Conservation (phyloP, 306 rosid genomes). For the Cucurbita pepo region DNA sequence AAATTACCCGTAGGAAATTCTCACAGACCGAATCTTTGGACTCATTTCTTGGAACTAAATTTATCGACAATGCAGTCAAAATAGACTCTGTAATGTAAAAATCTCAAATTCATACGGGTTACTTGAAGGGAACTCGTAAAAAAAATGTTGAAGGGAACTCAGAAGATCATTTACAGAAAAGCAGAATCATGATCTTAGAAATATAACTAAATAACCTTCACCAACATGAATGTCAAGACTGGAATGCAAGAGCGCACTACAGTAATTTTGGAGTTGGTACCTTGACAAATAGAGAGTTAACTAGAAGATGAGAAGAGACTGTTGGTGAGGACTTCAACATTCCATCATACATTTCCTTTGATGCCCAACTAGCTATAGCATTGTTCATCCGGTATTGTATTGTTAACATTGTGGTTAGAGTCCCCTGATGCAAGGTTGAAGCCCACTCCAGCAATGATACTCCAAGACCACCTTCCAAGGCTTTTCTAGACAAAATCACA, state of each 20-base stretch:
- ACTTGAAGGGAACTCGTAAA: not conserved
- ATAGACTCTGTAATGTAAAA: not conserved
- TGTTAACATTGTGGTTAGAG: slow-evolving; percentile 45
- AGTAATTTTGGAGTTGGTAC: slow-evolving; percentile 17
- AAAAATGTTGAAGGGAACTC: not conserved
- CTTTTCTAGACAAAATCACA: slow-evolving; percentile 64
- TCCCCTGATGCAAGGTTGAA: slow-evolving; percentile 50
- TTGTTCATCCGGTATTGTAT: slow-evolving; percentile 67
- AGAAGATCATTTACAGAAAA: not conserved
- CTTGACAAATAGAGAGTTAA: slow-evolving; percentile 69
- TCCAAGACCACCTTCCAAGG: slow-evolving; percentile 74
- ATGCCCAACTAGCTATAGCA: slow-evolving; percentile 79
- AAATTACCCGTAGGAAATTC: not conserved
- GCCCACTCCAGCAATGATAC: slow-evolving; percentile 63
- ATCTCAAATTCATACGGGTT: not conserved
- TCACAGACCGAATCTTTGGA: not conserved
- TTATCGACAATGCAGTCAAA: not conserved
- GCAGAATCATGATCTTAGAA: not conserved
- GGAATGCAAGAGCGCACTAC: not conserved
- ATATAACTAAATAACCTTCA: not conserved
- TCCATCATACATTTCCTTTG: slow-evolving; percentile 82
- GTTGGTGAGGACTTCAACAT: slow-evolving; percentile 40
- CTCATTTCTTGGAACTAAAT: not conserved
- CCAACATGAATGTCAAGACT: not conserved
- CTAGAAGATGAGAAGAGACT: slow-evolving; percentile 65